A percentile compares a stretch with the other conserved stretches of the same genome.
phyloP scores from a whole-genome alignment of 2,329 filamentous ascomycete genomes.

The Trichoderma sp. region DNA sequence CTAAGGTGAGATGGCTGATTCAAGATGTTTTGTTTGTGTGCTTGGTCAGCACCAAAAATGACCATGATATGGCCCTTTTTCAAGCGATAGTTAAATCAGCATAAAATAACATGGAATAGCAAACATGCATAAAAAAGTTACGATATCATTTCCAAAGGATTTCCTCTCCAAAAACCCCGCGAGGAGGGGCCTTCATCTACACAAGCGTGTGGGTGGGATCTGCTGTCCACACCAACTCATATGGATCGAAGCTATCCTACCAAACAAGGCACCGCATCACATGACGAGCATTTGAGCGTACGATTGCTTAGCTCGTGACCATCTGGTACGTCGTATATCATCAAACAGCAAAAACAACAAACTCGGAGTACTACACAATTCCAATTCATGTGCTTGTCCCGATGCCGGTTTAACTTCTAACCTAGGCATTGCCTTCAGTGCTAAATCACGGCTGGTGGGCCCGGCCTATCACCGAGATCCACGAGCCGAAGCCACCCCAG shows the following conservation, averaged over 20 bases:
- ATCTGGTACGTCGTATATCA: not conserved
- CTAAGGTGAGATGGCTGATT: not conserved
- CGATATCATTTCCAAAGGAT: not conserved
- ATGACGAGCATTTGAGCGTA: not conserved
- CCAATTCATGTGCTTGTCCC: not conserved
- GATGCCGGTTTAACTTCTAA: not conserved
- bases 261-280: not conserved
- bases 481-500: conserved; percentile 20
- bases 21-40: not conserved
- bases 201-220: not conserved
- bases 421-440: not conserved
- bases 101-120: not conserved
- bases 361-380: not conserved
- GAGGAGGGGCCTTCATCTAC: not conserved
- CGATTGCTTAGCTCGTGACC: not conserved
- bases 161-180: not conserved
- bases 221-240: not conserved
- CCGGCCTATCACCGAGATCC: conserved; percentile 11
- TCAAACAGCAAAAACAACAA: not conserved
- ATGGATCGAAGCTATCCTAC: not conserved
- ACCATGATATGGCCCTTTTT: not conserved
- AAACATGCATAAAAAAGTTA: not conserved
- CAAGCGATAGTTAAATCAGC: not conserved
- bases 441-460: conserved; percentile 4
- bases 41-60: not conserved